phyloP scores from a whole-genome alignment of 768 basidiomycete species.

The Imleria badia region DNA sequence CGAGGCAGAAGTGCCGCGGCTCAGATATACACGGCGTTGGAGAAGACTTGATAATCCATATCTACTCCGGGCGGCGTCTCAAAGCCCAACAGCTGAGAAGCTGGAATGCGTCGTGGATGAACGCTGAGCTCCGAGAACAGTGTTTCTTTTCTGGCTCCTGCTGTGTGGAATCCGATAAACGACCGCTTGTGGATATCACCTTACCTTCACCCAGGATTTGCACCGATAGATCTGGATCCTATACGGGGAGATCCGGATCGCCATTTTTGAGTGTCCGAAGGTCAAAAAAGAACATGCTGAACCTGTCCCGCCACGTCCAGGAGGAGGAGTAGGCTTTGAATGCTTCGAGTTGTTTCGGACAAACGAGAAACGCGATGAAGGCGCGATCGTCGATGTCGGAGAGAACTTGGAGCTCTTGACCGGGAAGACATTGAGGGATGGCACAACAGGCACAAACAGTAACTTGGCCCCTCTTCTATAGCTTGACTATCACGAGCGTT shows the following conservation, averaged over 20 bases:
- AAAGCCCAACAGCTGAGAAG: too few relatives aligned
- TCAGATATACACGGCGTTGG: conserved; percentile 42
- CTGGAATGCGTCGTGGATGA: too few relatives aligned
- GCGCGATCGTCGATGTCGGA: conserved; percentile 39
- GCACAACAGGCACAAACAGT: too few relatives aligned
- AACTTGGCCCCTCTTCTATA: not conserved
- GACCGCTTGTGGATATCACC: too few relatives aligned
- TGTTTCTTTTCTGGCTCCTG: too few relatives aligned
- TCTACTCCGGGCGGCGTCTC: too few relatives aligned
- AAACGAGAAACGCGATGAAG: conserved; percentile 30
- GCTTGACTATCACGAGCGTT: conserved; percentile 9
- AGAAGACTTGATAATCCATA: conserved; percentile 78
- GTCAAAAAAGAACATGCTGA: conserved; percentile 40
- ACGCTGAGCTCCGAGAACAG: too few relatives aligned
- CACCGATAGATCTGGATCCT: conserved; percentile 21
- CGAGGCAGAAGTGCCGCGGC: not conserved
- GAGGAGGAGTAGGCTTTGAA: not conserved
- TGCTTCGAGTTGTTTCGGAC: conserved; percentile 13
- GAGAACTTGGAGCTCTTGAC: conserved; percentile 43
- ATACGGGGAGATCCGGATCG: conserved; percentile 28
- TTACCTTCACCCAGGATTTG: too few relatives aligned
- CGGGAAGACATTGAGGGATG: too few relatives aligned
- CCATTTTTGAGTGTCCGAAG: conserved; percentile 28
- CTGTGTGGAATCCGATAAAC: too few relatives aligned
- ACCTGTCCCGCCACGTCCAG: conserved; percentile 34